These are phyloP conservation scores for Pseudoscleropodium purum DNA, from an alignment of 225 moss, liverwort and hornwort species.

Conservation along the genomic window DNA sequence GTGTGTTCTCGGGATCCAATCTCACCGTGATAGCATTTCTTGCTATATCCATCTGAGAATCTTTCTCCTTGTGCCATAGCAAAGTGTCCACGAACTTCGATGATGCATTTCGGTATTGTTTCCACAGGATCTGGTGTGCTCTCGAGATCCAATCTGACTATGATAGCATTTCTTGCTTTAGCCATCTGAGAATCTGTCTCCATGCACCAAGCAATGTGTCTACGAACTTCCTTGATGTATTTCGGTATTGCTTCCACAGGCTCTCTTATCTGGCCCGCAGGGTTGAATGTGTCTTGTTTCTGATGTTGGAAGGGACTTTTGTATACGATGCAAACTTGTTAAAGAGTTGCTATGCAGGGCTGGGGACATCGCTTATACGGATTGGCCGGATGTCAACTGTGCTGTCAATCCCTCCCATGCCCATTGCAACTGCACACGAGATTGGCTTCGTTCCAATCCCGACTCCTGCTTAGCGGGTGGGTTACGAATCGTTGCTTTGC, in stretches of 20 bases:
- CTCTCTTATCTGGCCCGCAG: neutral
- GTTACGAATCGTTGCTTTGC: neutral
- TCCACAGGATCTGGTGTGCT: conserved; percentile 18
- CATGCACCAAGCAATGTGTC: neutral
- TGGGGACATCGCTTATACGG: conserved; percentile 89
- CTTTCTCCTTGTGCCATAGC: neutral
- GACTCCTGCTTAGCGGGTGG: conserved; percentile 77
- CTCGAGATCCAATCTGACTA: neutral
- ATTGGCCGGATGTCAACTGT: conserved; percentile 87
- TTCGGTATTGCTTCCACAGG: neutral
- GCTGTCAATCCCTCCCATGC: conserved; percentile 50
- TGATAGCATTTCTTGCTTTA: neutral
- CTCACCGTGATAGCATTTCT: neutral
- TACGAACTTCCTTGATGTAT: neutral
- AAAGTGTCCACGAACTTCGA: neutral
- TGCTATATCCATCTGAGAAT: neutral
- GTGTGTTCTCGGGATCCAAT: conserved; percentile 9
- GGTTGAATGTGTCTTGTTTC: neutral
- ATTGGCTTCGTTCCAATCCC: conserved; percentile 74
- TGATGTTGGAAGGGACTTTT: neutral
- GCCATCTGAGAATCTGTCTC: neutral
- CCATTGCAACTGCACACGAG: conserved; percentile 69
- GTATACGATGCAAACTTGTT: neutral
- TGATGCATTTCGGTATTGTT: neutral
- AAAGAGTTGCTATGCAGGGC: conserved; percentile 48